Base-by-base conservation (phyloP, 2,329 filamentous ascomycete genomes). In the Xylaria sp. region DNA sequence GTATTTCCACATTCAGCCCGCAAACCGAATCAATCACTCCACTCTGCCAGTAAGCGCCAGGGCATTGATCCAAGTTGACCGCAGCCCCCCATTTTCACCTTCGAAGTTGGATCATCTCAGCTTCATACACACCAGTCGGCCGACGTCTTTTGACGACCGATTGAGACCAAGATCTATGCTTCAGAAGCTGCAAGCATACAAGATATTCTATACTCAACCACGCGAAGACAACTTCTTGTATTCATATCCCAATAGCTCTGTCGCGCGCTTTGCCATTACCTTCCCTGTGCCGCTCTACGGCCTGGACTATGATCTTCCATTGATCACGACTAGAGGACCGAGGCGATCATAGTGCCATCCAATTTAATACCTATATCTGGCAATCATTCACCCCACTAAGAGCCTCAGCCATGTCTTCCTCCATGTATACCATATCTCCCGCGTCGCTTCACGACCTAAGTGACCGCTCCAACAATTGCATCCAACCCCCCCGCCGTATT, bases 381-480 rank as follows among this genome's bases (percentile, higher is more conserved):
- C 43, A 60, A 48, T 53, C 43, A 6, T 71, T 73, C 70, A 64
- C 70, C 70, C 71, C 73, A 71, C 71, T 67, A 70, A 58, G 53
- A 67, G 60, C 56, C 71, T 72, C 74, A 76, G 76, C 73, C 75
- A 84, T 85, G 83, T 79, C 82, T 78, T 65, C 43, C 46, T 83
- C 81, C 58, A 78, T 80, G 72, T 83, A 80, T 74, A 80, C 80
- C 67, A 76, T 81, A 71, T 78, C 79, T 69, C 79, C 80, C 69
- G 76, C 79, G 66, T 80, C 79, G 72, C 78, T 82, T 72, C 76
- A 80, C 72, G 78, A 81, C 73, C 75, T 78, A 65, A 74, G 74
- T 69, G 77, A 75, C 62, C 71, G 72, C 68, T 63, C 76, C 53
- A 71, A 73, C 65, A 71, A 72, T 64, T 73, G 67, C 60, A 68